Conservation (phyloP, 1,139 yeast genomes). For the Protomyces lactucae-debilis region DNA sequence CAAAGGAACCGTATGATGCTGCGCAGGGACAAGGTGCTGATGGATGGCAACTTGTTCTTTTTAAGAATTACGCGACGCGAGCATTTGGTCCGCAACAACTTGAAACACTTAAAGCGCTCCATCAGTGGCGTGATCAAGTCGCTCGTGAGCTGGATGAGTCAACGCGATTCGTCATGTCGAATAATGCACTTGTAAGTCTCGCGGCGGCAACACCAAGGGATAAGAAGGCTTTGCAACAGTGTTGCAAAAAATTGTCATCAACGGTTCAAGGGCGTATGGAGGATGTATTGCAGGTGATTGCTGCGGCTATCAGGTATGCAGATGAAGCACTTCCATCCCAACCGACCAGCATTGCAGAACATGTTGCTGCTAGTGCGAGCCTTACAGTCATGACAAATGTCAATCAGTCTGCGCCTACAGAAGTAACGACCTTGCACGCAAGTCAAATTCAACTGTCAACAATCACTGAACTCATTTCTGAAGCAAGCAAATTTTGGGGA, state of each 20-base stretch:
- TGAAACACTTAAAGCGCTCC: conserved; percentile 57
- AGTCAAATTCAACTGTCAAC: neutral
- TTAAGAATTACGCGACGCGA: conserved; percentile 51
- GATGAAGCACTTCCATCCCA: conserved; percentile 1
- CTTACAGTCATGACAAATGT: neutral
- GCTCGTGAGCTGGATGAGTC: conserved; percentile 84
- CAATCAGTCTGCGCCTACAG: neutral
- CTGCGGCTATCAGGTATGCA: conserved; percentile 20
- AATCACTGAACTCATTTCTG: neutral
- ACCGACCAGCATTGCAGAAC: neutral
- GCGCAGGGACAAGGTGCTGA: conserved; percentile 33
- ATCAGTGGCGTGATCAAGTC: conserved; percentile 72
- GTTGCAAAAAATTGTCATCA: conserved; percentile 27
- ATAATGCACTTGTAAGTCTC: conserved; percentile 64
- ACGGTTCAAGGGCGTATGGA: conserved; percentile 15
- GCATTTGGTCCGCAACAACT: conserved; percentile 51
- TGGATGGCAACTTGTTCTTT: conserved; percentile 45
- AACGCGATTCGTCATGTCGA: conserved; percentile 74
- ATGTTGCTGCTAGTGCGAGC: neutral
- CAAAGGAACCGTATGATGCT: conserved; percentile 38
- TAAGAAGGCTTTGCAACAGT: conserved; percentile 6
- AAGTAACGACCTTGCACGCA: neutral
- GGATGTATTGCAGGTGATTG: conserved; percentile 22
- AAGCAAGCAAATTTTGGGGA: neutral
- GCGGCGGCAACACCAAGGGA: conserved; percentile 35